Conservation (phyloP, 176 grass and related monocot genomes). For the Avena insularis region DNA sequence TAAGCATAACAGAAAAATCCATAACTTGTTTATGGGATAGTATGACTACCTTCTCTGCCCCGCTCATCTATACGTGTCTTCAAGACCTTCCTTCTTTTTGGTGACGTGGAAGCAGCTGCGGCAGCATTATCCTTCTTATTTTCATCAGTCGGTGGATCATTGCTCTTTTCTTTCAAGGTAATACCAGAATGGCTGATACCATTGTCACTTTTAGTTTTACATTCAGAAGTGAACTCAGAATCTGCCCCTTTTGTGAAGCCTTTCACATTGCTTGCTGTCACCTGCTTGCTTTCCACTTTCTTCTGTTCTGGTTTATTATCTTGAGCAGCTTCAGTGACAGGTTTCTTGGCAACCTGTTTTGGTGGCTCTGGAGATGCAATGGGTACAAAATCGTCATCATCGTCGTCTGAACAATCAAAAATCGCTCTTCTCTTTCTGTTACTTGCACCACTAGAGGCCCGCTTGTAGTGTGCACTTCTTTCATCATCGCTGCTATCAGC, state of each 20-base stretch:
- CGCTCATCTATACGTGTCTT: slow-evolving; percentile 90
- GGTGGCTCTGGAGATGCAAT: slow-evolving; percentile 73
- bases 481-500: slow-evolving; percentile 73
- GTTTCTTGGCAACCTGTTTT: slow-evolving; percentile 33
- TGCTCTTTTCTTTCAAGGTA: slow-evolving; percentile 62
- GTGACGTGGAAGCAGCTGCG: slow-evolving; percentile 53
- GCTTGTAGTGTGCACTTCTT: slow-evolving; percentile 55
- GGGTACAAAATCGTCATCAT: slow-evolving; percentile 70
- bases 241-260: slow-evolving; percentile 29
- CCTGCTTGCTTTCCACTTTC: slow-evolving; percentile 60
- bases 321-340: slow-evolving; percentile 43
- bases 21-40: slow-evolving; percentile 19
- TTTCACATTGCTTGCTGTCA: slow-evolving; percentile 32
- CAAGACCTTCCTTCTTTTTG: slow-evolving; percentile 90
- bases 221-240: slow-evolving; percentile 47
- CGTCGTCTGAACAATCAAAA: slow-evolving; percentile 89
- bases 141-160: slow-evolving; percentile 32
- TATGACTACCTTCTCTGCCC: slow-evolving; percentile 86
- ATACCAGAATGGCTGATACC: slow-evolving; percentile 56
- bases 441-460: slow-evolving; percentile 49
- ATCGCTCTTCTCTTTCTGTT: slow-evolving; percentile 78
- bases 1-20: background rate
- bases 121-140: slow-evolving; percentile 52
- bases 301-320: slow-evolving; percentile 38
- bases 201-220: slow-evolving; percentile 50